Evolutionary conservation across 1,139 yeast genomes (phyloP).

Genomic region (Magnusiomyces fungicola): DNA sequence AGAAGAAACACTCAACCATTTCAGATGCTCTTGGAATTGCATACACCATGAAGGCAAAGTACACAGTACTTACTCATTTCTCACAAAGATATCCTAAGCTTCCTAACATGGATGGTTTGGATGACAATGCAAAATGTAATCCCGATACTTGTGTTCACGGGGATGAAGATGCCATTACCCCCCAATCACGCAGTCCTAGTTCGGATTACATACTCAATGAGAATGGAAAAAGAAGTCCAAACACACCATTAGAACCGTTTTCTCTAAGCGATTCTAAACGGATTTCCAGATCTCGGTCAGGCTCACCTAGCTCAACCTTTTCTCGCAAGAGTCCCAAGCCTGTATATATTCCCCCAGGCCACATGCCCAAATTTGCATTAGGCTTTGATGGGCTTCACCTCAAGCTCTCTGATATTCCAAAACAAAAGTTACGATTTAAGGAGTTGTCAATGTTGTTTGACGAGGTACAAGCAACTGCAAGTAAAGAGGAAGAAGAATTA

Average conservation of each 20-base stretch:
- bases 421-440: slow-evolving; percentile 27
- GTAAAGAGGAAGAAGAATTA: slow-evolving; percentile 3
- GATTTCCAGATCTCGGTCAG: neutral
- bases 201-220: neutral
- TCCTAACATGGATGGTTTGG: slow-evolving; percentile 37
- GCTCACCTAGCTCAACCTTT: neutral
- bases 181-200: neutral
- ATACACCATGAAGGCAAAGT: slow-evolving; percentile 61
- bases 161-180: neutral
- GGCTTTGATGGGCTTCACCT: slow-evolving; percentile 61
- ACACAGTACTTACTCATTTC: slow-evolving; percentile 79
- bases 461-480: slow-evolving; percentile 18
- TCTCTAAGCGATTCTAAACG: neutral
- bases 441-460: slow-evolving; percentile 27
- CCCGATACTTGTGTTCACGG: neutral
- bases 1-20: slow-evolving; percentile 84
- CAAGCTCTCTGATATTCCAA: slow-evolving; percentile 36
- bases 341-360: slow-evolving; percentile 15
- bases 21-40: slow-evolving; percentile 77
- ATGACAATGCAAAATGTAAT: neutral
- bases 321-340: neutral
- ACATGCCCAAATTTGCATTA: slow-evolving; percentile 30
- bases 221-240: slow-evolving; percentile 10
- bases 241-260: slow-evolving; percentile 5
- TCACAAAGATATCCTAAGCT: slow-evolving; percentile 80